Conservation (phyloP, 2,329 filamentous ascomycete species). For the Tolypocladium endophyticum region DNA sequence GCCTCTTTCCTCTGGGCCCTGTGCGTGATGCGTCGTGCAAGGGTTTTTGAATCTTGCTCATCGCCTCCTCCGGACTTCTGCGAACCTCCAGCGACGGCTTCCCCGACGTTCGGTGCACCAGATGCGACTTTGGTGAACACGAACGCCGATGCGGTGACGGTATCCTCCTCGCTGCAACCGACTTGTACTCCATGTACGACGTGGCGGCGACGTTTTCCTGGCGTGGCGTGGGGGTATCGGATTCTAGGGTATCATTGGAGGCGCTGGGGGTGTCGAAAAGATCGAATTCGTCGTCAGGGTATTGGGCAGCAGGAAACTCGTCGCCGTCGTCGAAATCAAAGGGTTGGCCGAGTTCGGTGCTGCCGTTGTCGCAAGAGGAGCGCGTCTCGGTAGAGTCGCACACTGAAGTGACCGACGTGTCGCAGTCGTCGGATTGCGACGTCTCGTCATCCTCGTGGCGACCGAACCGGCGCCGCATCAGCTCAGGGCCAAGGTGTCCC, state of each 20-base stretch:
- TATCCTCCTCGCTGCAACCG: slow-evolving; percentile 19
- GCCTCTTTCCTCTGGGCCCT: slow-evolving; percentile 29
- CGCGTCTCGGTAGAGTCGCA: slow-evolving; percentile 33
- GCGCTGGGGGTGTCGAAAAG: slow-evolving; percentile 11
- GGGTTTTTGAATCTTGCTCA: slow-evolving; percentile 38
- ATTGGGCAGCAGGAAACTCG: slow-evolving; percentile 27
- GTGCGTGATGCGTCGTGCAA: slow-evolving; percentile 27
- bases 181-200: slow-evolving; percentile 27
- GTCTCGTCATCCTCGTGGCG: slow-evolving; percentile 32
- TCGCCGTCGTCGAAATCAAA: slow-evolving; percentile 22
- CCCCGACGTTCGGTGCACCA: slow-evolving; percentile 16
- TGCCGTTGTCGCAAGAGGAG: slow-evolving; percentile 21
- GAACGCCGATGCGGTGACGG: slow-evolving; percentile 21
- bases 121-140: slow-evolving; percentile 23
- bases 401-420: slow-evolving; percentile 31
- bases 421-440: slow-evolving; percentile 34
- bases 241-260: slow-evolving; percentile 25
- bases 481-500: slow-evolving; percentile 23
- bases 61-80: slow-evolving; percentile 34
- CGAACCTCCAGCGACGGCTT: slow-evolving; percentile 18
- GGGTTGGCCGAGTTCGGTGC: slow-evolving; percentile 17
- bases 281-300: slow-evolving; percentile 26
- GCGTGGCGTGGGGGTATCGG: slow-evolving; percentile 33
- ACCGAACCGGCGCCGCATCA: slow-evolving; percentile 16
- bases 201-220: slow-evolving; percentile 20